phyloP scores from a whole-genome alignment of 345 rosid genomes.

The Citrus reticulata region DNA sequence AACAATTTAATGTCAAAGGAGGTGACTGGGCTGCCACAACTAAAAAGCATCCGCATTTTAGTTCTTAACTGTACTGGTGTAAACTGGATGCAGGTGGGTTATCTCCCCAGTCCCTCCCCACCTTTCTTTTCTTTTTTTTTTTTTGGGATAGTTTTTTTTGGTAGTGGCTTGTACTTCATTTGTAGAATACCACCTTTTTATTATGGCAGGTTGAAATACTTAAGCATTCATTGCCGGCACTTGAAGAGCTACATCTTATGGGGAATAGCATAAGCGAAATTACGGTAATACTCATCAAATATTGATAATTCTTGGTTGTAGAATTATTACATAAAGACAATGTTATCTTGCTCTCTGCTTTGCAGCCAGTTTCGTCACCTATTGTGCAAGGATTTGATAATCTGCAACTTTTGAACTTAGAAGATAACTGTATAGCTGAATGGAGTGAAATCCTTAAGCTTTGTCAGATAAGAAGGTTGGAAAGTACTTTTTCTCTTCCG shows the following conservation, averaged over 20 bases:
- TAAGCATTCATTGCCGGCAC: slow-evolving; percentile 55
- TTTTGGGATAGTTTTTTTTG: not conserved
- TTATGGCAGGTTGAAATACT: slow-evolving; percentile 66
- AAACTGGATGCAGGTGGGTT: slow-evolving; percentile 68
- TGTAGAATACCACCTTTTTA: not conserved
- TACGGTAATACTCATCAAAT: slow-evolving; percentile 32
- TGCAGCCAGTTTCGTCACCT: slow-evolving; percentile 47
- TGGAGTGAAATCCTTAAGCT: slow-evolving; percentile 83
- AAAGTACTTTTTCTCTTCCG: slow-evolving; percentile 11
- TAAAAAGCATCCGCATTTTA: slow-evolving; percentile 55
- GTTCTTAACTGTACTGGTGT: slow-evolving; percentile 72
- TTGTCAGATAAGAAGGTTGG: slow-evolving; percentile 71
- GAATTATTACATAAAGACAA: not conserved
- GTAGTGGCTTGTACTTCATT: not conserved
- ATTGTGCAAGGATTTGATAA: slow-evolving; percentile 54
- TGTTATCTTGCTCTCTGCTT: not conserved
- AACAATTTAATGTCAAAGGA: slow-evolving; percentile 52
- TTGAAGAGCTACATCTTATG: slow-evolving; percentile 91
- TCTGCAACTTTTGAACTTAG: slow-evolving; percentile 81
- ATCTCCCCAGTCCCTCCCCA: not conserved
- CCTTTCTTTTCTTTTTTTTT: no score
- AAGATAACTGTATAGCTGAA: slow-evolving; percentile 71
- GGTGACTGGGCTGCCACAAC: slow-evolving; percentile 40
- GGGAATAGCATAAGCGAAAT: slow-evolving; percentile 66
- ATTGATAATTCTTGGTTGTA: slow-evolving; percentile 7